These are phyloP conservation scores for Jatropha curcas DNA, from an alignment of 345 rosid genomes.

Conservation along the genomic window DNA sequence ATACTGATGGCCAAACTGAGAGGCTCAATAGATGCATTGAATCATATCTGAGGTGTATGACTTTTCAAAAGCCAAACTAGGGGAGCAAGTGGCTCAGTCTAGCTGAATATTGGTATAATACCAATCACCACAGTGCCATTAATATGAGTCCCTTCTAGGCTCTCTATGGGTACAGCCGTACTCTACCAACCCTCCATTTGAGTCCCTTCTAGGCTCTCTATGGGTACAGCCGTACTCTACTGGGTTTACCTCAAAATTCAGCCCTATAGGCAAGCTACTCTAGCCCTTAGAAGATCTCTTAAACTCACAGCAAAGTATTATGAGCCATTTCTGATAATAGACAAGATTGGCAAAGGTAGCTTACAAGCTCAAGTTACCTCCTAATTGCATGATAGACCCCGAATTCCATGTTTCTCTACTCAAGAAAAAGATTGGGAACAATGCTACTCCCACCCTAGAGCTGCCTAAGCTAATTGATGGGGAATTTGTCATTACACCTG, in stretches of 20 bases:
- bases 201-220: no score
- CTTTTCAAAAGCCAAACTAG: no score
- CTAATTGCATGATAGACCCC: background rate
- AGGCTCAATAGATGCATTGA: no score
- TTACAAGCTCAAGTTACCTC: background rate
- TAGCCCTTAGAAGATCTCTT: background rate
- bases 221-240: background rate
- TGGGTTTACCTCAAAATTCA: background rate
- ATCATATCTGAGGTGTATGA: no score
- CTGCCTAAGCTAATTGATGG: background rate
- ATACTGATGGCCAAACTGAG: no score
- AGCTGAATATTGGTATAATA: no score
- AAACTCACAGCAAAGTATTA: background rate
- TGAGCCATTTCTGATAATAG: background rate
- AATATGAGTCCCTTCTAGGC: no score
- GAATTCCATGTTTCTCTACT: background rate
- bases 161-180: no score
- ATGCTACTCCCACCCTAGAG: background rate
- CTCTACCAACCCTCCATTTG: no score
- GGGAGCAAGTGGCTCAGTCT: no score
- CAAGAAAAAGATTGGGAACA: background rate
- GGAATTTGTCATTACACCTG: background rate
- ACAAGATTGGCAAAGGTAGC: background rate
- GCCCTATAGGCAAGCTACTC: background rate
- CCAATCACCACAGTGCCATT: no score